Base-by-base conservation (phyloP, 495 filamentous ascomycete species). In the Penicillium macrosclerotiorum region DNA sequence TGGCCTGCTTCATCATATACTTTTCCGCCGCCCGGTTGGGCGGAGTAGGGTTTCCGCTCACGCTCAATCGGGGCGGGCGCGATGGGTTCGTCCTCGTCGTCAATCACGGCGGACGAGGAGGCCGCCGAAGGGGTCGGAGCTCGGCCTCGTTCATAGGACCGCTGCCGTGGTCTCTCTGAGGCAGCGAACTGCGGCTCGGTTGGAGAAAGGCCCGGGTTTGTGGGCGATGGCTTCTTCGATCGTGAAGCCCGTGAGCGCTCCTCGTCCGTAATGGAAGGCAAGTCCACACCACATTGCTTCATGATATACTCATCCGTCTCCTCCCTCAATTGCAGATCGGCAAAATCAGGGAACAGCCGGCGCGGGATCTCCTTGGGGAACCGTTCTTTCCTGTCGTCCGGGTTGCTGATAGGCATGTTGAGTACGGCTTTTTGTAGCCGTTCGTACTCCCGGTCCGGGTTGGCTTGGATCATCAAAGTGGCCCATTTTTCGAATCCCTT, bases 281-380 rank as follows among this genome's bases (percentile, higher is more conserved):
- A 40, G n/a, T 79, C 67, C 27, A 79, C 67, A 16, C 63, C 64
- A 36, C 75, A 76, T 36, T 78, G 72, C 43, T 65, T 60, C 45
- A 67, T 64, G 25, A 79, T 69, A 19, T 62, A 59, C 19, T 72
- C 57, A 42, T 78, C 74, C 7, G 73, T 29, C 14, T 66, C 57
- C 46, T 75, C 65, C 49, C 75, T 55, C 20, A 72, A 42, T 30
- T 45, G 25, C 7, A 67, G 47, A 46, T 76, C 62, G 3, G 59
- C 61, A 8, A 57, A 45, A 3, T 69, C 69, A 1, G 89, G 89
- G 39, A 95, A 82, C 4, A 93, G 69, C 18, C 82, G 75, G 26
- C 89, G 78, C 1, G 86, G 82, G 1, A 93, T 77, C 52, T 90
- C 83, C 42, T 89, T 88, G 5, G 88, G 89, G 35, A 92, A 87